Base-by-base conservation (phyloP, 192 early-diverging fungal genomes). In the Phlyctochytrium planicorne region DNA sequence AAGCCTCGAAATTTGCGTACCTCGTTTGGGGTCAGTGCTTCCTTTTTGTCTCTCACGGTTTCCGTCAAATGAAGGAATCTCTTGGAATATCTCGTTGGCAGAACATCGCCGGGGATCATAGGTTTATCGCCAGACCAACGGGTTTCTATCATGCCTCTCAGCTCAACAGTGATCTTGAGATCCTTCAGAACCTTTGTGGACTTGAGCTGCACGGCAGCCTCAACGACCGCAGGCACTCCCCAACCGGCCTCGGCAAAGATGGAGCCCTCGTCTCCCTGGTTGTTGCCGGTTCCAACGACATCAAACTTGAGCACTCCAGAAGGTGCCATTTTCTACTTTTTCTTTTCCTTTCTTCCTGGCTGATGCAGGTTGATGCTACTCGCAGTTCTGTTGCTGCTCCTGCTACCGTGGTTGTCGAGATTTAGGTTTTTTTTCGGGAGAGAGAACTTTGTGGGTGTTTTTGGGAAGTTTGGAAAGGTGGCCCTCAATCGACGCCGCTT, bases 61-160 rank as follows among this genome's bases (percentile, higher is more conserved):
- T 71, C 53, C 20, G 55, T 14, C 35, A 59, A 20, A 12, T 59
- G 50, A 3, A 53, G 55, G 55, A 71, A 71, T 10, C 62, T 27
- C 33, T 53, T 62, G n/a, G 62, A 62, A 20, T 14, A 27, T 4
- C 34, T 27, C 6, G 30, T 35, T 12, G 55, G 55, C 55, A 29
- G 20, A 14, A 25, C 27, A 27, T 57, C 55, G 27, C 27, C 20
- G 20, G 55, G 20, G 20, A 25, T 27, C 55, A 57, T 57, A 6
- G 55, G 55, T 29, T 57, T 57, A 27, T 29, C 27, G 55, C 55
- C 55, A 6, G 55, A 25, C 62, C 62, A 71, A 25, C 63, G 50
- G n/a, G 69, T 71, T 60, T 71, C 69, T 32, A 20, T 25, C 27
- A 55, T 65, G 25, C 63, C 69, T 2, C 69, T 12, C 34, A 71